phyloP scores from a whole-genome alignment of 208 protist genomes.

The Herpetomonas muscarum region DNA sequence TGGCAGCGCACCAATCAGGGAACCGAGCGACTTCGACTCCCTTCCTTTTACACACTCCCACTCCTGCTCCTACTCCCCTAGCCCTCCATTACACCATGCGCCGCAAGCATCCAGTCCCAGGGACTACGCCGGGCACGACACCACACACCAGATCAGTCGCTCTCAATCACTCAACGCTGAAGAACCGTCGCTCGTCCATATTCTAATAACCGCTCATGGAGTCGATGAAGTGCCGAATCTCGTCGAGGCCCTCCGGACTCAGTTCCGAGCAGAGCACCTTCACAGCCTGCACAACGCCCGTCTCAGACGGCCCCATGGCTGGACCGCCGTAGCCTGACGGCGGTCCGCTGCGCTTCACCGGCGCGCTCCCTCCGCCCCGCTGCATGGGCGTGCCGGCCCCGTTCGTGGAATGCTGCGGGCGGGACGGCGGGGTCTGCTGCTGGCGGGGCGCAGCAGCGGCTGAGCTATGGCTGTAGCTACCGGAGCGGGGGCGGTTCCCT shows the following conservation, averaged over 20 bases:
- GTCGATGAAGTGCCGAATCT: conserved; percentile 77
- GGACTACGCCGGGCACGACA: too few species aligned
- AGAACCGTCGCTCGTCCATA: too few species aligned
- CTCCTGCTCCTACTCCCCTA: too few species aligned
- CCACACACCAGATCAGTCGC: too few species aligned
- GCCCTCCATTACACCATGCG: too few species aligned
- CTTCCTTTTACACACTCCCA: too few species aligned
- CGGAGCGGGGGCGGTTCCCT: neutral
- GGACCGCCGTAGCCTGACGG: neutral
- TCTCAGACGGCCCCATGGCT: conserved; percentile 49
- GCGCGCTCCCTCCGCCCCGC: neutral
- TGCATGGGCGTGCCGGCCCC: neutral
- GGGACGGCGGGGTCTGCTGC: neutral
- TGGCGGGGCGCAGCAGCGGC: neutral
- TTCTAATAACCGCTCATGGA: conserved; percentile 32
- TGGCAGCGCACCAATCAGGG: too few species aligned
- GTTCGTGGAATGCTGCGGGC: neutral
- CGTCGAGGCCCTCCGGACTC: conserved; percentile 37
- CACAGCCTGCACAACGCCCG: conserved; percentile 74
- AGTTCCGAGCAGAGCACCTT: conserved; percentile 78
- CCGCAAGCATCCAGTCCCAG: too few species aligned
- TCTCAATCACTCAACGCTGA: too few species aligned
- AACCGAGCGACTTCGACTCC: too few species aligned
- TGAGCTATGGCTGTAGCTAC: neutral
- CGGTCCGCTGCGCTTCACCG: neutral